Conservation (phyloP, 1,284 basidiomycete genomes). For the Vanrija pseudolonga region DNA sequence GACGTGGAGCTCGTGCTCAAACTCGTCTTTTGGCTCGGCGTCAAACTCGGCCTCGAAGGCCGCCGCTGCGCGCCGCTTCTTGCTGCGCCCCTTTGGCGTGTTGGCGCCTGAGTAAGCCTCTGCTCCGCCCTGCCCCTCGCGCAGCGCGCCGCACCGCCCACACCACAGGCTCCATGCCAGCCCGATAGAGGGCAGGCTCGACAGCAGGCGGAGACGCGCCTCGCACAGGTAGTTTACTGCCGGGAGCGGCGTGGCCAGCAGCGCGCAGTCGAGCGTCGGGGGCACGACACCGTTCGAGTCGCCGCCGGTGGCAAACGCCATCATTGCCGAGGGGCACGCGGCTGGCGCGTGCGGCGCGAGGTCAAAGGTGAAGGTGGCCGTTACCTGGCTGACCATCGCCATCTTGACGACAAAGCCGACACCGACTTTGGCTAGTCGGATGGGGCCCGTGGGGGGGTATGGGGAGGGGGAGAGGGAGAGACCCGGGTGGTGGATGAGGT, state of each 20-base stretch:
- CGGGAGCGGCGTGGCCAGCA: background rate
- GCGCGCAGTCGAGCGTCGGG: conserved; percentile 9
- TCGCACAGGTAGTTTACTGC: conserved; percentile 11
- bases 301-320: background rate
- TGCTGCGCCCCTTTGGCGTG: too few species aligned
- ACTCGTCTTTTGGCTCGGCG: conserved; percentile 1
- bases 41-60: too few species aligned
- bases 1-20: conserved; percentile 6
- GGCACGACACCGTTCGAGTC: conserved; percentile 1
- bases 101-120: background rate
- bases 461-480: conserved; percentile 17
- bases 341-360: background rate
- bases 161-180: conserved; percentile 38
- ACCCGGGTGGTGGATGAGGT: conserved; percentile 23
- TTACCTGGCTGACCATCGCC: conserved; percentile 10
- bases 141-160: conserved; percentile 19
- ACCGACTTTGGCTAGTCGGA: too few species aligned
- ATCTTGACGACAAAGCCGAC: background rate
- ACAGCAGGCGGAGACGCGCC: conserved; percentile 14
- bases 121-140: conserved; percentile 28
- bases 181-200: conserved; percentile 11
- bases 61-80: too few species aligned
- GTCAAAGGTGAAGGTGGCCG: background rate
- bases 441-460: too few species aligned
- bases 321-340: background rate